These are phyloP conservation scores for Verticillium klebahnii DNA, from an alignment of 2,329 filamentous ascomycete genomes.

Conservation along the genomic window DNA sequence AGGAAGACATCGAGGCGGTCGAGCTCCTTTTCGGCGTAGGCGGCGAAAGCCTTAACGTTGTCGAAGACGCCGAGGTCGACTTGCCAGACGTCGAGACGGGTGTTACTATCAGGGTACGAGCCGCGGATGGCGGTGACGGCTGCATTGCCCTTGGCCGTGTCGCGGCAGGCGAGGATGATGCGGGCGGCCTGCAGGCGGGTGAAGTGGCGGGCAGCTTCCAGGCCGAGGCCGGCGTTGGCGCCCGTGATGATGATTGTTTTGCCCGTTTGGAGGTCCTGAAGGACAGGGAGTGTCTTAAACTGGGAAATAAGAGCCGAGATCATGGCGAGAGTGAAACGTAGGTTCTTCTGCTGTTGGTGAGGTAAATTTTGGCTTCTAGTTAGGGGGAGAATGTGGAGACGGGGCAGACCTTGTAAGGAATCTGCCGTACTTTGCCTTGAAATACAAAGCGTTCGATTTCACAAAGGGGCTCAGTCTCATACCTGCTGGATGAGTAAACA, in stretches of 20 bases:
- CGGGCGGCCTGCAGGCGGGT: conserved; percentile 22
- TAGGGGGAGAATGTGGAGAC: too few relatives aligned
- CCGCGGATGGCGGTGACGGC: conserved; percentile 28
- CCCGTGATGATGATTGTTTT: conserved; percentile 33
- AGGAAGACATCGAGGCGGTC: conserved; percentile 20
- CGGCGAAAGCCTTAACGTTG: neutral
- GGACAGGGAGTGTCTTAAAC: conserved; percentile 15
- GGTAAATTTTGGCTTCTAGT: too few relatives aligned
- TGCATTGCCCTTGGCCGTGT: conserved; percentile 32
- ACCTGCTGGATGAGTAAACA: too few relatives aligned
- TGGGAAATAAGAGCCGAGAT: neutral
- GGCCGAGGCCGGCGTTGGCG: conserved; percentile 33
- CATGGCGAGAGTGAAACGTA: too few relatives aligned
- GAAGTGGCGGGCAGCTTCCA: conserved; percentile 30
- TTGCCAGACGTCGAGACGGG: neutral
- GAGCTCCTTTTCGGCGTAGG: neutral
- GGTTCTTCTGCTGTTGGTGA: too few relatives aligned
- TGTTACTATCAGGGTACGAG: neutral
- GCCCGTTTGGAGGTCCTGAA: conserved; percentile 14
- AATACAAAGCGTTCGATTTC: too few relatives aligned
- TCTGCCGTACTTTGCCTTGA: too few relatives aligned
- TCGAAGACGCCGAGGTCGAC: neutral
- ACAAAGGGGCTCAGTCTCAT: too few relatives aligned
- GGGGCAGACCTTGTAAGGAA: too few relatives aligned
- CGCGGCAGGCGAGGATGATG: conserved; percentile 32